These are phyloP conservation scores for Kodamaea restingae DNA, from an alignment of 805 yeast genomes.

Conservation along the genomic window DNA sequence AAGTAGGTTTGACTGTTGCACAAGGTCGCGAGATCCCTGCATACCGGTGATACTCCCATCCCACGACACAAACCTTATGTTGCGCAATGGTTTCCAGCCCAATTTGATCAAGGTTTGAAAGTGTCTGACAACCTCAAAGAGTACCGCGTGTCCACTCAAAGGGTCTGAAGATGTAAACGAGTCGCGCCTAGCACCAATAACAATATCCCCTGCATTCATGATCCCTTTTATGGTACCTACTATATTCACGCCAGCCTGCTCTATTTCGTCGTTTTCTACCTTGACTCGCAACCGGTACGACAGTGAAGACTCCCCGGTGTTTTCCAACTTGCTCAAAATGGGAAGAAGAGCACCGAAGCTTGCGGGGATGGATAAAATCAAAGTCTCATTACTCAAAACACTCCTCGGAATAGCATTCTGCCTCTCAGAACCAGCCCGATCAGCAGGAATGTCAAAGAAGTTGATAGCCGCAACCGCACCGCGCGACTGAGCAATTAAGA, in stretches of 20 bases:
- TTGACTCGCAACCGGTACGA: slow-evolving; percentile 12
- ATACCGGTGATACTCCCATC: slow-evolving; percentile 35
- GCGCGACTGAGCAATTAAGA: slow-evolving; percentile 20
- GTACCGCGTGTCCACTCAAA: slow-evolving; percentile 35
- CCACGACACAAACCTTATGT: slow-evolving; percentile 39
- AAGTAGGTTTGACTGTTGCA: slow-evolving; percentile 18
- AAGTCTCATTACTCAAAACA: slow-evolving; percentile 9
- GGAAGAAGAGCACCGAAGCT: slow-evolving; percentile 25
- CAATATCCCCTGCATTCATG: slow-evolving; percentile 35
- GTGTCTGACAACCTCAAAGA: slow-evolving; percentile 37
- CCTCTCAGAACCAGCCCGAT: slow-evolving; percentile 7
- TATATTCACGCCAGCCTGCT: slow-evolving; percentile 25
- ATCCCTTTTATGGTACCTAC: slow-evolving; percentile 34
- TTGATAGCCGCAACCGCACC: slow-evolving; percentile 27
- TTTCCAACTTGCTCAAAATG: slow-evolving; percentile 19
- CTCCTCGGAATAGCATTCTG: slow-evolving; percentile 5
- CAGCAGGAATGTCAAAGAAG: slow-evolving; percentile 13
- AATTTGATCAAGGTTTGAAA: slow-evolving; percentile 25
- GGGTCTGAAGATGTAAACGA: slow-evolving; percentile 35
- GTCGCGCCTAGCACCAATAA: slow-evolving; percentile 40
- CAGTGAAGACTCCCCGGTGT: slow-evolving; percentile 15
- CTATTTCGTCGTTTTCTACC: not conserved
- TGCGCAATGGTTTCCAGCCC: slow-evolving; percentile 43
- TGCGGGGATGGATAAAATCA: slow-evolving; percentile 26
- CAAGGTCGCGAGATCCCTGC: slow-evolving; percentile 25